Evolutionary conservation across 176 grass and related monocot species (phyloP), one percentile per base, ranked within the genome.

Genomic region (Zoysia japonica): DNA sequence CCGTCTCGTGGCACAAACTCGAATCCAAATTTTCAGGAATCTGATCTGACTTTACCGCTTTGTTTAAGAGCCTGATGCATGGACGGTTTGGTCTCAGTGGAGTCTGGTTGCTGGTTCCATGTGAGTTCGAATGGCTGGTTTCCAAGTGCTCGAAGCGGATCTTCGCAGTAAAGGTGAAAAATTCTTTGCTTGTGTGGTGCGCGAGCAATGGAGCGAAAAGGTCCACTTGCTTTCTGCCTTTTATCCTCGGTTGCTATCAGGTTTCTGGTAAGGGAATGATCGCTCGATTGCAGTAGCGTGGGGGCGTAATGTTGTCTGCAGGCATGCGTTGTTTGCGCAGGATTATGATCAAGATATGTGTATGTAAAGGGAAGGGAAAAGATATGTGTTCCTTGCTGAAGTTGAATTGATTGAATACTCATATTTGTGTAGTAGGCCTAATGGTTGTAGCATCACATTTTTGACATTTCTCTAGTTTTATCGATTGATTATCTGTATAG

Each of bases 1-100:
- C 73, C 83, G 20, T 89, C 45, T 82, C 5, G 11, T 56, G 83
- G 83, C 52, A 51, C 87, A 85, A 82, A 85, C 73, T 89, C 78
- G 16, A 89, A 11, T 12, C 52, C 77, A 78, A 82, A 76, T 74
- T 62, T 78, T 85, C 67, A 62, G 83, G 73, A 85, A 78, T 20
- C 83, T 61, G 51, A 82, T 63, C 72, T 28, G 28, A 28, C 78
- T 46, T 71, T 67, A 50, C 59, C 11, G 15, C 72, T 51, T 73
- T 78, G 57, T 59, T 59, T 85, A 67, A 45, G 59, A 66, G 39
- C 46, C 9, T 60, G 77, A 47, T 70, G 64, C 19, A 12, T 37
- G 61, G 45, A 57, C 45, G 66, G 66, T 85, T 89, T 44, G 49
- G 59, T 67, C 59, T 67, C 59, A 59, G 44, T 53, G 68, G 9